phyloP scores from a whole-genome alignment of 495 filamentous ascomycete species.

The Parathielavia appendiculata region DNA sequence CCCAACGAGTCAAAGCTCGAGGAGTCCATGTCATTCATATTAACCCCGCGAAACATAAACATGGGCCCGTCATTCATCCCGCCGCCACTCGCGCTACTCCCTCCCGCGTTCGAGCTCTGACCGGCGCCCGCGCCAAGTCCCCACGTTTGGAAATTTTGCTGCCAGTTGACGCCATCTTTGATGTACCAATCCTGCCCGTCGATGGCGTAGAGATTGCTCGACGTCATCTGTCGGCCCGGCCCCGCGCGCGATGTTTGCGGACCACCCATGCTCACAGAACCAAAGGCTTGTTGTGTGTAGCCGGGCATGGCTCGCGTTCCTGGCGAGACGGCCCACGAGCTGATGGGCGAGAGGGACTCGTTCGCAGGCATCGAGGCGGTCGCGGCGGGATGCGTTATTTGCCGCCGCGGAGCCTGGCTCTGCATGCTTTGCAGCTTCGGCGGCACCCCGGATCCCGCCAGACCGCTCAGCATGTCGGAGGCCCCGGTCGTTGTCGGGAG shows the following conservation, averaged over 20 bases:
- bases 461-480: slow-evolving; percentile 24
- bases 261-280: slow-evolving; percentile 1
- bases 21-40: slow-evolving; percentile 20
- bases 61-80: slow-evolving; percentile 15
- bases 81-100: not conserved
- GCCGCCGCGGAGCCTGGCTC: not conserved
- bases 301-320: slow-evolving; percentile 19
- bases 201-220: slow-evolving; percentile 33
- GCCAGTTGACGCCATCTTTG: slow-evolving; percentile 47
- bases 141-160: slow-evolving; percentile 45
- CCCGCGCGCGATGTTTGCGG: not conserved
- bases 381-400: slow-evolving; percentile 16
- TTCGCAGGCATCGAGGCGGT: slow-evolving; percentile 25
- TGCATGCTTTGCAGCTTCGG: slow-evolving; percentile 4
- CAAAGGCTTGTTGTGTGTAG: slow-evolving; percentile 14
- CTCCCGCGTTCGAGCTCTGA: not conserved
- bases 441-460: slow-evolving; percentile 19
- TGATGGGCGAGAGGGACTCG: slow-evolving; percentile 22
- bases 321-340: slow-evolving; percentile 26
- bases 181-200: slow-evolving; percentile 50
- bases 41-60: slow-evolving; percentile 31
- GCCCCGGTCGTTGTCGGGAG: slow-evolving; percentile 20
- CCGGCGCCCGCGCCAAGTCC: slow-evolving; percentile 20
- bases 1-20: slow-evolving; percentile 25
- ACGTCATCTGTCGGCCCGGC: slow-evolving; percentile 17